Evolutionary conservation across 2,329 filamentous ascomycete species (phyloP), one percentile per base, ranked within the genome.

Genomic region (Sporothrix variecibatus): DNA sequence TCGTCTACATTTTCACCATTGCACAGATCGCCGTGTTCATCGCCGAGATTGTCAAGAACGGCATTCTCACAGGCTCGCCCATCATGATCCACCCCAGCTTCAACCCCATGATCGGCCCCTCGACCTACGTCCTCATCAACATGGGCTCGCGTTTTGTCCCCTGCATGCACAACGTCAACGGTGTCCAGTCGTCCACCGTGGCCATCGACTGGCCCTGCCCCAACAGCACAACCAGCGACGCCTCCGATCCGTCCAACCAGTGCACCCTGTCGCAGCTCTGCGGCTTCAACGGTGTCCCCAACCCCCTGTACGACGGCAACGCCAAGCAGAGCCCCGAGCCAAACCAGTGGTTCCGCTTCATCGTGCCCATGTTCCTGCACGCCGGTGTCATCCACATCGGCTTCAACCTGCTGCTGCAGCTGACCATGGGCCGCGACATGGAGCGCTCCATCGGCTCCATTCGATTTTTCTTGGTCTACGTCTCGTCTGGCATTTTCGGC

Each of bases 41-140:
- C 77, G 94, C 87, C 71, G 94, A 98, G 84, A 85, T 99, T 76
- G 91, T 93, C 67, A 93, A 92, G 80, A 97, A 95, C 82, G 92
- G 76, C 60, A 74, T 78, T 62, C 51, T 76, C 40, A 98, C 95
- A 0, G 93, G 93, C 72, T 92, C 92, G 31, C 88, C 92, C 26
- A 94, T 94, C 80, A 88, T 91, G 84, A 95, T 91, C 71, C 89
- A 95, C 73, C 96, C 96, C 1, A 88, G 87, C 20, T 97, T 99
- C 85, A 99, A 98, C 83, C 93, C 93, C 74, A 97, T 99, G 94
- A 97, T 99, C 80, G 96, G 96, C 0, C 96, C 96, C 0, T 97
- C 95, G 5, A 89, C 91, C 1, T 94, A 94, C 78, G 90, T 98
- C 31, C 89, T 97, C 79, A 97, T 98, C 85, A 97, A 97, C 82